Evolutionary conservation across 768 basidiomycete genomes (phyloP).

Genomic region (Clavulina sp.): DNA sequence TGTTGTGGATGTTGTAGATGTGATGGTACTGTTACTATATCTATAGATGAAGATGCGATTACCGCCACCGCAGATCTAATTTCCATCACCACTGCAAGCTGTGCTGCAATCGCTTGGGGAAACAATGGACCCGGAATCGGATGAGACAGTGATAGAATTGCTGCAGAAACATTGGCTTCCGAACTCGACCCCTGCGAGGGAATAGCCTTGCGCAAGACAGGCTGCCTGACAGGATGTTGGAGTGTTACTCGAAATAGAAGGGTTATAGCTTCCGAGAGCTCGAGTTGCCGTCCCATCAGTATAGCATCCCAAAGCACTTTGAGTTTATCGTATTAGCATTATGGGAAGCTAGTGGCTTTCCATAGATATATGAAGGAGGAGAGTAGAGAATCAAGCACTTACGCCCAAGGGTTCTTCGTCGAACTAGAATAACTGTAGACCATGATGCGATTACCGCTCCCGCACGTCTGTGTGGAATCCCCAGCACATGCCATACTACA

Average conservation of each 20-base stretch:
- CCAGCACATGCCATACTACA: slow-evolving; percentile 3
- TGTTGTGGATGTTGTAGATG: too few species aligned
- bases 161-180: slow-evolving; percentile 7
- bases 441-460: neutral
- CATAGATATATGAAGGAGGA: too few species aligned
- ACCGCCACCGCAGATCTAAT: neutral
- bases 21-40: too few species aligned
- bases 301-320: slow-evolving; percentile 5
- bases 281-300: too few species aligned
- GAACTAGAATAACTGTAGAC: neutral
- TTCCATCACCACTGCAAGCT: neutral
- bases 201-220: neutral
- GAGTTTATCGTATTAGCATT: neutral
- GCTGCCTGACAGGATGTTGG: slow-evolving; percentile 3
- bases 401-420: neutral
- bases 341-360: neutral
- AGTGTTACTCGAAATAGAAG: slow-evolving; percentile 1
- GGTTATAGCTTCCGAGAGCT: too few species aligned
- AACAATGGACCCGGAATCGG: neutral
- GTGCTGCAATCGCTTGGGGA: neutral
- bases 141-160: neutral
- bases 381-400: neutral
- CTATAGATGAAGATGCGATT: slow-evolving; percentile 1
- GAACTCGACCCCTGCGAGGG: slow-evolving; percentile 8
- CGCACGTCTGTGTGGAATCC: slow-evolving; percentile 5